Evolutionary conservation across 202 grass and related monocot genomes (phyloP).

Genomic region (Saccharum hybrid): DNA sequence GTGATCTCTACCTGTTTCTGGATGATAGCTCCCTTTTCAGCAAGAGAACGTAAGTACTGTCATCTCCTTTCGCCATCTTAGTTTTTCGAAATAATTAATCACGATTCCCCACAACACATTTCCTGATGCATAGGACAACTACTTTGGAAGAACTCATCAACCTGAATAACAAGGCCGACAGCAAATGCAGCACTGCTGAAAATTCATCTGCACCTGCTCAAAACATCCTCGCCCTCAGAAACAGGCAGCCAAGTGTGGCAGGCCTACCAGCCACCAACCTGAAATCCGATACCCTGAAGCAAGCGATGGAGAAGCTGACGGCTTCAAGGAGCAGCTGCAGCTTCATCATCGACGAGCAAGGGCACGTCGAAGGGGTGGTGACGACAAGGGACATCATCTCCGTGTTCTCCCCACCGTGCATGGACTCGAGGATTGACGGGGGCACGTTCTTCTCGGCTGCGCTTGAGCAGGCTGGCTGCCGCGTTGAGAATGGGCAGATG

Average conservation of each 20-base stretch:
- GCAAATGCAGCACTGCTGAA: not conserved
- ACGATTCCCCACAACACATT: not conserved
- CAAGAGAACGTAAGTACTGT: slow-evolving; percentile 50
- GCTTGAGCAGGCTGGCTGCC: slow-evolving; percentile 57
- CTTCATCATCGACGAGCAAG: slow-evolving; percentile 49
- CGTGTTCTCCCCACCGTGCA: slow-evolving; percentile 64
- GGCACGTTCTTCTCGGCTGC: slow-evolving; percentile 57
- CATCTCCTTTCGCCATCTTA: not conserved
- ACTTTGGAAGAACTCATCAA: slow-evolving; percentile 51
- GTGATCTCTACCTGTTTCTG: slow-evolving; percentile 54
- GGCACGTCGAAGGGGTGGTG: slow-evolving; percentile 46
- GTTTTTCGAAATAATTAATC: not conserved
- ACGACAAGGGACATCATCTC: slow-evolving; percentile 60
- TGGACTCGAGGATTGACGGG: slow-evolving; percentile 67
- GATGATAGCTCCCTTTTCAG: slow-evolving; percentile 57
- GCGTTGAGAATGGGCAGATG: slow-evolving; percentile 55
- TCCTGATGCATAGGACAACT: slow-evolving; percentile 39
- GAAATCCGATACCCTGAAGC: slow-evolving; percentile 55
- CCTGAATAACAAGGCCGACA: slow-evolving; percentile 4
- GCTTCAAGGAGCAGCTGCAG: slow-evolving; percentile 42
- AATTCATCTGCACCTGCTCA: not conserved
- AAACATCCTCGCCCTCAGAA: slow-evolving; percentile 37
- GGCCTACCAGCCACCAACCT: slow-evolving; percentile 20
- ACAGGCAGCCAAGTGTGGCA: not conserved
- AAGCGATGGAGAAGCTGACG: slow-evolving; percentile 55